Conservation (phyloP, 148 eudicot species). For the Pharnaceum exiguum region DNA sequence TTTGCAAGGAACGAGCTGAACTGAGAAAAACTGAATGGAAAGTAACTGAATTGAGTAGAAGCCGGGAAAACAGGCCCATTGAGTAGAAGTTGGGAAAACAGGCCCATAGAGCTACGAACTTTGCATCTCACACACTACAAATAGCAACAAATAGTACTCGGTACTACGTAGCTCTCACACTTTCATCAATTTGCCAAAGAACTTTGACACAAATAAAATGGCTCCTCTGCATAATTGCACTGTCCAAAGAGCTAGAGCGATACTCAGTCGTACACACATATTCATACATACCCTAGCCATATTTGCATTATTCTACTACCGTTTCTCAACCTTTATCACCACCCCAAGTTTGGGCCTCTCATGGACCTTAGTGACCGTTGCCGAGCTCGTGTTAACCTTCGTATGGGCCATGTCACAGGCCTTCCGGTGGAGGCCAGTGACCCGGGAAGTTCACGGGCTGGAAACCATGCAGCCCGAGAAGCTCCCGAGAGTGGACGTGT, state of each 20-base stretch:
- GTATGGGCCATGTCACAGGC: constrained; percentile 41
- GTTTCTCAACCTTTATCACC: constrained; percentile 20
- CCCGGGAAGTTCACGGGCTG: constrained; percentile 8
- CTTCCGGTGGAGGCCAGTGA: constrained; percentile 47
- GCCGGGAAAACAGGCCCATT: no score
- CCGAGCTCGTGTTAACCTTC: constrained; percentile 40
- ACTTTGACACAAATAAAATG: constrained; percentile 11
- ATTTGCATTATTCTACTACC: constrained; percentile 30
- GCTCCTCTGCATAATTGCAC: constrained; percentile 24
- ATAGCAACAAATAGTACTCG: no score
- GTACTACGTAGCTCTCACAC: no score
- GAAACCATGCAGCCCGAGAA: not conserved
- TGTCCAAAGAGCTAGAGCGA: constrained; percentile 27
- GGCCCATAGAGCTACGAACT: no score
- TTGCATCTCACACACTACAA: no score
- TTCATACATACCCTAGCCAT: constrained; percentile 30
- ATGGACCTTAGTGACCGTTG: constrained; percentile 31
- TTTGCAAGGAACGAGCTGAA: no score
- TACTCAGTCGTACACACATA: constrained; percentile 34
- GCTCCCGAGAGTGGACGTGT: constrained; percentile 51
- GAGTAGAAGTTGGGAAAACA: no score
- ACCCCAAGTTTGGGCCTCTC: not conserved
- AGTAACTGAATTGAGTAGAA: no score
- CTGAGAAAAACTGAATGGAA: no score
- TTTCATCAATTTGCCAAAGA: no score